phyloP scores from a whole-genome alignment of 1,284 basidiomycete genomes.

The Vanrija humicola region DNA sequence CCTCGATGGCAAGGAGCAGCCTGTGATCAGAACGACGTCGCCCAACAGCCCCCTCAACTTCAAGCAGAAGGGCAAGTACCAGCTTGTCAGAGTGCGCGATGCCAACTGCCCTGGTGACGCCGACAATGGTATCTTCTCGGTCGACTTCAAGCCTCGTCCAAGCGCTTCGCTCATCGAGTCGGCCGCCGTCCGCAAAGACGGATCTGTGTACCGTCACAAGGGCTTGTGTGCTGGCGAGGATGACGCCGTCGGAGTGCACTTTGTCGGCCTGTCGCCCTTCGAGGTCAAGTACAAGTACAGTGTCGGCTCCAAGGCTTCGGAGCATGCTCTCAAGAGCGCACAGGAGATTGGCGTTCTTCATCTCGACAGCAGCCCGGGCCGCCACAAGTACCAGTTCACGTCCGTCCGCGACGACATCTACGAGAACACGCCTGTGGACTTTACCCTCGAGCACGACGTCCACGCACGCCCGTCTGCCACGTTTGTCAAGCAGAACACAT shows the following conservation, averaged over 20 bases:
- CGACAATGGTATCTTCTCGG: slow-evolving; percentile 44
- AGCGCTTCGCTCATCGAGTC: slow-evolving; percentile 34
- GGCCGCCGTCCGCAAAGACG: slow-evolving; percentile 54
- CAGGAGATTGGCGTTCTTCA: slow-evolving; percentile 77
- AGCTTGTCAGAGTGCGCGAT: slow-evolving; percentile 62
- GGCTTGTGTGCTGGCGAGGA: slow-evolving; percentile 76
- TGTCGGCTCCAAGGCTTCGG: slow-evolving; percentile 52
- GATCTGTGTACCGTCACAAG: slow-evolving; percentile 61
- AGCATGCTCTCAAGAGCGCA: slow-evolving; percentile 75
- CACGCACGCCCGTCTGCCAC: slow-evolving; percentile 68
- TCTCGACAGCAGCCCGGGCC: slow-evolving; percentile 71
- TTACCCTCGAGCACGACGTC: slow-evolving; percentile 74
- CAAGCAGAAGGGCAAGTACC: slow-evolving; percentile 65
- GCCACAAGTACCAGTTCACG: slow-evolving; percentile 82
- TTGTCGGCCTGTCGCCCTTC: slow-evolving; percentile 77
- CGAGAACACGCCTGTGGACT: slow-evolving; percentile 50
- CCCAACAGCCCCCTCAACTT: slow-evolving; percentile 71
- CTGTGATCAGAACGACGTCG: slow-evolving; percentile 55
- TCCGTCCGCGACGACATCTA: slow-evolving; percentile 86
- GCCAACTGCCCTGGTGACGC: slow-evolving; percentile 78
- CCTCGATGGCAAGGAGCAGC: slow-evolving; percentile 54
- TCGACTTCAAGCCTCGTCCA: slow-evolving; percentile 59
- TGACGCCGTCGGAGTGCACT: slow-evolving; percentile 72
- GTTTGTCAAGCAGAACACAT: slow-evolving; percentile 64
- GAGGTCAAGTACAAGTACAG: slow-evolving; percentile 60